A percentile compares a stretch with the other conserved stretches of the same genome.
Evolutionary conservation across 148 eudicot genomes (phyloP).

Genomic region (Rhododendron ferrugineum): DNA sequence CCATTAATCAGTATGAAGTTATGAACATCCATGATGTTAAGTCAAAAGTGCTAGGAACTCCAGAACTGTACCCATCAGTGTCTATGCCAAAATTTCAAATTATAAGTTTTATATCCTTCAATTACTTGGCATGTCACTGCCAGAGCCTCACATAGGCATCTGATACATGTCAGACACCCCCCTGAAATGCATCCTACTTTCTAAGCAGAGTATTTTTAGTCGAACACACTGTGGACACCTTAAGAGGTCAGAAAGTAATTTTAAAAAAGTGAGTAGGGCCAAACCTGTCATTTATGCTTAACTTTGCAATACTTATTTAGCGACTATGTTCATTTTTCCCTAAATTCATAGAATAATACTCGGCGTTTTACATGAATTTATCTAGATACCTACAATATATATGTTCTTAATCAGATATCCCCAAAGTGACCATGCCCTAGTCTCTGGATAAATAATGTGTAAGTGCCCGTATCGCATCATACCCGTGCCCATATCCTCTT

Average conservation of each 20-base stretch:
- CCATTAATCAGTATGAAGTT: neutral
- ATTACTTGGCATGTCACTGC: neutral
- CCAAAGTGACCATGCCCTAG: neutral
- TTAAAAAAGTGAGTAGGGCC: neutral
- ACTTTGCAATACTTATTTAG: neutral
- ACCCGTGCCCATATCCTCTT: neutral
- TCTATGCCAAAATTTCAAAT: too few species aligned
- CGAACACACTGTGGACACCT: neutral
- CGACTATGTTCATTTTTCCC: neutral
- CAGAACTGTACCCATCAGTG: neutral
- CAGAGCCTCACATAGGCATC: neutral
- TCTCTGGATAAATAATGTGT: neutral
- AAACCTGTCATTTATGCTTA: neutral
- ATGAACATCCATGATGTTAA: neutral
- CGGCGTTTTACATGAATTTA: neutral
- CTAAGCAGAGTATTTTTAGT: neutral
- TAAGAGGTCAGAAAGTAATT: neutral
- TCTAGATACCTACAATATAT: neutral
- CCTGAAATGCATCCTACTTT: neutral
- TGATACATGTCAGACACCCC: neutral
- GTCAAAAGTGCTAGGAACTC: neutral
- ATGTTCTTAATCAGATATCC: neutral
- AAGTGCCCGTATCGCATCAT: neutral
- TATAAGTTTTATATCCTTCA: neutral
- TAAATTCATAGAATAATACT: neutral